phyloP scores from a whole-genome alignment of 2,329 filamentous ascomycete genomes.

The Hymenoscyphus albidus region DNA sequence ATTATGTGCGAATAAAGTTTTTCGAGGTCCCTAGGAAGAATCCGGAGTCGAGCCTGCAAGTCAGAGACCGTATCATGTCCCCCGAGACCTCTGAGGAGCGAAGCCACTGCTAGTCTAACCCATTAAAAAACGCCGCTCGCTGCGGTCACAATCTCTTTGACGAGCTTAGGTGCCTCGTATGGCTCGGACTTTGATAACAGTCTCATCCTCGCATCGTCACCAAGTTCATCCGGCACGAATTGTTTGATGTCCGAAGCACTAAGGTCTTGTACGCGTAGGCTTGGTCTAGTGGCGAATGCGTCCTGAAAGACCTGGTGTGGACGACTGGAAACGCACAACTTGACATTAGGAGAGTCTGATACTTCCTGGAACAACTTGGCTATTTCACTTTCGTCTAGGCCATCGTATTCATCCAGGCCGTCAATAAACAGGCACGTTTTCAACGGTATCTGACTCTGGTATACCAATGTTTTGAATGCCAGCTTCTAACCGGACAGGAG shows the following conservation, averaged over 20 bases:
- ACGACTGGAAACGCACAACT: conserved; percentile 27
- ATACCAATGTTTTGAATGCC: conserved; percentile 10
- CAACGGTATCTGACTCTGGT: background rate
- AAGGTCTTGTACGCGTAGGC: conserved; percentile 24
- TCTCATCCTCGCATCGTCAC: conserved; percentile 12
- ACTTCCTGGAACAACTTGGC: background rate
- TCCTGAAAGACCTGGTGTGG: conserved; percentile 27
- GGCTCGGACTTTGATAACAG: conserved; percentile 5
- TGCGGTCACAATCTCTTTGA: conserved; percentile 11
- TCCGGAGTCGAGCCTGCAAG: conserved; percentile 9
- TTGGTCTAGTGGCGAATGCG: conserved; percentile 17
- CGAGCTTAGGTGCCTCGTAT: background rate
- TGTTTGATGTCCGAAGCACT: conserved; percentile 26
- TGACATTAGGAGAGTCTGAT: background rate
- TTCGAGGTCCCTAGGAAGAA: conserved; percentile 13
- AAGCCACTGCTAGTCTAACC: conserved; percentile 21
- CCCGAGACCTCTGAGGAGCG: conserved; percentile 13
- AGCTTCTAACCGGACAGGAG: background rate
- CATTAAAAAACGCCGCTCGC: conserved; percentile 27
- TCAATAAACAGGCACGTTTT: conserved; percentile 20
- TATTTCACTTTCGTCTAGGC: conserved; percentile 4
- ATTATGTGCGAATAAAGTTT: conserved; percentile 13
- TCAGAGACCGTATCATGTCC: conserved; percentile 15
- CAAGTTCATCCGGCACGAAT: conserved; percentile 22
- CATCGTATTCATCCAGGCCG: conserved; percentile 21